phyloP scores from a whole-genome alignment of 2,329 filamentous ascomycete genomes.

The Venturia aucupariae region DNA sequence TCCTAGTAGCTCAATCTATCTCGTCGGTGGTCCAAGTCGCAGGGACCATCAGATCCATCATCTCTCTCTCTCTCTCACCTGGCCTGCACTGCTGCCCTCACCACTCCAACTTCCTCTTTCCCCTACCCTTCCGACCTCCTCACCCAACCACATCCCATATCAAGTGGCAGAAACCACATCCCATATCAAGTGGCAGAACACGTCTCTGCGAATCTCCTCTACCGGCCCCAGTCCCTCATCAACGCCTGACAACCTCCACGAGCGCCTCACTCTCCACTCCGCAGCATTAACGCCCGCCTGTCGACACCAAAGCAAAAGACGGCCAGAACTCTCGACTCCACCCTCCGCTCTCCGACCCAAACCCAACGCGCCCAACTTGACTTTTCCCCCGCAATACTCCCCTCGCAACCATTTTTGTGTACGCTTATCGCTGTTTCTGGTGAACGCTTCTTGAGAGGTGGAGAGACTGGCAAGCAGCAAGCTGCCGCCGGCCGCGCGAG shows the following conservation, averaged over 20 bases:
- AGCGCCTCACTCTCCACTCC: neutral
- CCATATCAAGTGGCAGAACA: neutral
- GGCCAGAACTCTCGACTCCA: neutral
- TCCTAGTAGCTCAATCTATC: too few species aligned
- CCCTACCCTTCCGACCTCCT: neutral
- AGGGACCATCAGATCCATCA: too few species aligned
- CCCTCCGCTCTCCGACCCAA: neutral
- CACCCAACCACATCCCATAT: neutral
- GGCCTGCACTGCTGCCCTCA: too few species aligned
- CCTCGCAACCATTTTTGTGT: neutral
- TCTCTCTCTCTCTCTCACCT: too few species aligned
- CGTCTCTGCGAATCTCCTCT: neutral
- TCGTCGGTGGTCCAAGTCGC: too few species aligned
- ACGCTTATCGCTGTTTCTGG: neutral
- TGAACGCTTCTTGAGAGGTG: neutral
- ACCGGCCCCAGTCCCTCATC: neutral
- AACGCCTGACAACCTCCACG: neutral
- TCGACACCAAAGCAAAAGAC: neutral
- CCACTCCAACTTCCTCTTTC: too few species aligned
- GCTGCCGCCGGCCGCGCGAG: slow-evolving; percentile 6
- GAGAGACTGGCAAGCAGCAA: neutral
- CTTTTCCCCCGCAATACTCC: neutral
- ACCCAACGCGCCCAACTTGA: neutral
- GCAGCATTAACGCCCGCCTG: neutral
- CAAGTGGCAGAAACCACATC: too few species aligned